Conservation (phyloP, 2,329 filamentous ascomycete species). For the Cercospora nicotianae region DNA sequence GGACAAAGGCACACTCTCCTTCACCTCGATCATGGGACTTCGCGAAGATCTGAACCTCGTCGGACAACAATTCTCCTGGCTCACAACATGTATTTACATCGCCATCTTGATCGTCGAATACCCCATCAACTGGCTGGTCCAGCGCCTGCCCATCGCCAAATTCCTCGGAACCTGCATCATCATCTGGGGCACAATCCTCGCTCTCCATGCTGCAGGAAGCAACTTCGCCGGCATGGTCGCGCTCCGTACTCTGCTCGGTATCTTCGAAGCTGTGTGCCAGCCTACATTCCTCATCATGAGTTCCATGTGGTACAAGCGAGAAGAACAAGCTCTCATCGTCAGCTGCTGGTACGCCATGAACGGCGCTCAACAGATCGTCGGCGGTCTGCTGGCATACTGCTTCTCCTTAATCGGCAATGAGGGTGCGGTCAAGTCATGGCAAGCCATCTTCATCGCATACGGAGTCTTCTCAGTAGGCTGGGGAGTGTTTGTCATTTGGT, state of each 20-base stretch:
- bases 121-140: slow-evolving; percentile 65
- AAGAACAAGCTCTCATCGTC: slow-evolving; percentile 66
- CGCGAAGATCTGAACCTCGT: slow-evolving; percentile 47
- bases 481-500: slow-evolving; percentile 63
- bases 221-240: slow-evolving; percentile 61
- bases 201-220: slow-evolving; percentile 60
- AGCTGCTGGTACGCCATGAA: slow-evolving; percentile 61
- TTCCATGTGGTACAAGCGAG: slow-evolving; percentile 69
- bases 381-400: slow-evolving; percentile 64
- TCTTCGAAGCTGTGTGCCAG: slow-evolving; percentile 70
- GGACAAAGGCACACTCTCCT: slow-evolving; percentile 67
- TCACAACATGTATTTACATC: slow-evolving; percentile 74
- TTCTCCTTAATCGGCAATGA: slow-evolving; percentile 39
- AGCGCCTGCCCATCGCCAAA: slow-evolving; percentile 61
- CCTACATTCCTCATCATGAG: slow-evolving; percentile 67
- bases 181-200: slow-evolving; percentile 62
- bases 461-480: slow-evolving; percentile 64
- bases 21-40: slow-evolving; percentile 63
- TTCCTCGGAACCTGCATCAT: slow-evolving; percentile 64
- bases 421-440: slow-evolving; percentile 53
- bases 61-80: slow-evolving; percentile 63
- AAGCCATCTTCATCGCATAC: slow-evolving; percentile 67
- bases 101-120: slow-evolving; percentile 70
- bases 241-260: slow-evolving; percentile 66
- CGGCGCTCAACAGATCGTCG: slow-evolving; percentile 64